Conservation (phyloP, 2,329 filamentous ascomycete species). For the Alternaria consortialis region DNA sequence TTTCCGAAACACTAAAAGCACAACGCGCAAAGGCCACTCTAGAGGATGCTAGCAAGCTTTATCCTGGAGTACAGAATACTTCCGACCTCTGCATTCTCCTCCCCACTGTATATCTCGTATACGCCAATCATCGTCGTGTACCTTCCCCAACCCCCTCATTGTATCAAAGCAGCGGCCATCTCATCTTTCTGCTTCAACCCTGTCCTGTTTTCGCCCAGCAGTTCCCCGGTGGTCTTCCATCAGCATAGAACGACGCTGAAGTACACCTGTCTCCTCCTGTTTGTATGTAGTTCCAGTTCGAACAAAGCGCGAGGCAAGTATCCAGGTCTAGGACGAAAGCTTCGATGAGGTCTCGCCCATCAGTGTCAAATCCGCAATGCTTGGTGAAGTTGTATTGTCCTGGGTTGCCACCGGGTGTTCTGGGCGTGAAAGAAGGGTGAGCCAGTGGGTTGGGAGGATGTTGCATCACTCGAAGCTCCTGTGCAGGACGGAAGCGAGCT, state of each 20-base stretch:
- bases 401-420: neutral
- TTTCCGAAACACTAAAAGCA: neutral
- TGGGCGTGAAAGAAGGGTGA: neutral
- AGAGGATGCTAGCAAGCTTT: neutral
- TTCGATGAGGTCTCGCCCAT: neutral
- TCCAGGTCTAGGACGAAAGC: too few species aligned
- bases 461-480: neutral
- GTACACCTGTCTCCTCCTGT: neutral
- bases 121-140: slow-evolving; percentile 1
- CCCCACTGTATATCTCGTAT: neutral
- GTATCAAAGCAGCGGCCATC: neutral
- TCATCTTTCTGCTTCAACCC: neutral
- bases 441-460: neutral
- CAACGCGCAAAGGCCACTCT: neutral
- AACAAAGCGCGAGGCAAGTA: too few species aligned
- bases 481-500: neutral
- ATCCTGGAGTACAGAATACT: slow-evolving; percentile 4
- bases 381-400: neutral
- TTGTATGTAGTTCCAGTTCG: neutral
- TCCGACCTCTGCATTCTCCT: neutral
- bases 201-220: slow-evolving; percentile 5
- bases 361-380: neutral
- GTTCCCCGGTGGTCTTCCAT: neutral
- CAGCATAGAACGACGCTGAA: neutral
- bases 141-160: neutral